These are phyloP conservation scores for Scedosporium apiospermum DNA, from an alignment of 2,329 filamentous ascomycete species.

Conservation along the genomic window DNA sequence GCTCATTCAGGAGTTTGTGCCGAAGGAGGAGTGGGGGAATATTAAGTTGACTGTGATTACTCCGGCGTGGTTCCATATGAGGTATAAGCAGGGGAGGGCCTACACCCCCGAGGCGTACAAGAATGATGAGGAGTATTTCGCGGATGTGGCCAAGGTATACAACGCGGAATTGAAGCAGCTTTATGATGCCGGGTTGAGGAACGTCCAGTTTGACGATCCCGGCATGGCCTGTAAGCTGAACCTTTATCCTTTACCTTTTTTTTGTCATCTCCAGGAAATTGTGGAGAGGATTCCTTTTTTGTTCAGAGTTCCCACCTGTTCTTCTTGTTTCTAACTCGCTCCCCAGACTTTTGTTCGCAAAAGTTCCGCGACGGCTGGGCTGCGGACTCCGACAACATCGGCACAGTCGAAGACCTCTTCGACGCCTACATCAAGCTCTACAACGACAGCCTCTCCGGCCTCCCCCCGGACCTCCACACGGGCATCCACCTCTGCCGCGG, in stretches of 20 bases:
- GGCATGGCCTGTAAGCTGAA: slow-evolving; percentile 51
- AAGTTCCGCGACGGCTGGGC: slow-evolving; percentile 64
- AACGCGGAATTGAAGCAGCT: slow-evolving; percentile 51
- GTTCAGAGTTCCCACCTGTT: too few relatives aligned
- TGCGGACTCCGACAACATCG: slow-evolving; percentile 56
- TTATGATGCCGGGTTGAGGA: slow-evolving; percentile 52
- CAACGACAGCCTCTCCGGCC: slow-evolving; percentile 57
- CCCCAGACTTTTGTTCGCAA: slow-evolving; percentile 61
- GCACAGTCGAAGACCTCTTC: slow-evolving; percentile 53
- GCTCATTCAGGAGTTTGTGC: slow-evolving; percentile 35
- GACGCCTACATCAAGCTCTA: slow-evolving; percentile 70
- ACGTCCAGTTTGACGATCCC: slow-evolving; percentile 60
- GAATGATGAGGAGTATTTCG: slow-evolving; percentile 46
- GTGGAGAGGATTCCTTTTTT: too few relatives aligned
- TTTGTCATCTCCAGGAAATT: too few relatives aligned
- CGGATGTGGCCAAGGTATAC: slow-evolving; percentile 56
- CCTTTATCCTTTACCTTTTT: not conserved
- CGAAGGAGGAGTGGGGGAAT: slow-evolving; percentile 36
- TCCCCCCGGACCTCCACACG: slow-evolving; percentile 62
- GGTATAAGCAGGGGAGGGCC: slow-evolving; percentile 16
- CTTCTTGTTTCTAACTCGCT: too few relatives aligned
- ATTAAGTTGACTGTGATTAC: slow-evolving; percentile 48
- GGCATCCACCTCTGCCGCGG: slow-evolving; percentile 67
- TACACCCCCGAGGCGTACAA: slow-evolving; percentile 16
- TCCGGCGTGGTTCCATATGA: slow-evolving; percentile 27